Percentiles rank a stretch among this genome's conserved stretches.
Evolutionary conservation across 129 eudicot species (phyloP).

Genomic region (Erigeron canadensis): DNA sequence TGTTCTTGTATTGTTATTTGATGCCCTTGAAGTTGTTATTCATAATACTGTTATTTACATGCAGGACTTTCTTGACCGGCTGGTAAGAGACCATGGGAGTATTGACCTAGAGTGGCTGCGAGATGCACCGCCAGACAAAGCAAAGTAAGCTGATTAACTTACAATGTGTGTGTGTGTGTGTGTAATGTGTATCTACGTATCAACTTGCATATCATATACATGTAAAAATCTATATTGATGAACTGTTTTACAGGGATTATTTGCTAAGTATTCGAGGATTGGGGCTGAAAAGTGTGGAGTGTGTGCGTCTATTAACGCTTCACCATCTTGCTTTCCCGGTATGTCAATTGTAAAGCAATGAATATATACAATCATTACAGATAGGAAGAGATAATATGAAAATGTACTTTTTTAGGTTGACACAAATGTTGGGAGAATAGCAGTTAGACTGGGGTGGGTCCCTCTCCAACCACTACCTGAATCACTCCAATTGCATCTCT

Average conservation of each 20-base stretch:
- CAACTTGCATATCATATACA: not conserved
- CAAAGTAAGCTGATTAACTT: slow-evolving; percentile 57
- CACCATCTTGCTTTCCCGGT: slow-evolving; percentile 98
- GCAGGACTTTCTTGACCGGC: slow-evolving; percentile 83
- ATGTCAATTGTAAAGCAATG: slow-evolving; percentile 30
- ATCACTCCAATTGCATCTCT: slow-evolving; percentile 73
- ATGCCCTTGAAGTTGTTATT: not conserved
- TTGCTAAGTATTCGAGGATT: slow-evolving; percentile 46
- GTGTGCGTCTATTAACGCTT: slow-evolving; percentile 91
- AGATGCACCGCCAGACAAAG: slow-evolving; percentile 83
- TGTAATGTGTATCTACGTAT: too few species aligned
- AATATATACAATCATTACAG: not conserved
- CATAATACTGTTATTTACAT: not conserved
- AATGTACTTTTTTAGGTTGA: slow-evolving; percentile 53
- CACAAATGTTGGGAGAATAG: slow-evolving; percentile 85
- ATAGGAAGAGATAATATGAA: too few species aligned
- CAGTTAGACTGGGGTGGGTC: slow-evolving; percentile 97
- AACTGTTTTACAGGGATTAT: slow-evolving; percentile 50
- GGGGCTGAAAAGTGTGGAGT: slow-evolving; percentile 97
- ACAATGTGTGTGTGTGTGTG: not conserved
- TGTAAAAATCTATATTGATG: not conserved
- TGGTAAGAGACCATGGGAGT: slow-evolving; percentile 79
- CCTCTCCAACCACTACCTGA: slow-evolving; percentile 94
- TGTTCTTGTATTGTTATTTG: too few species aligned
- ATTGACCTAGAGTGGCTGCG: slow-evolving; percentile 91